Conservation (phyloP, 257 asterid species). For the Petrea volubilis region DNA sequence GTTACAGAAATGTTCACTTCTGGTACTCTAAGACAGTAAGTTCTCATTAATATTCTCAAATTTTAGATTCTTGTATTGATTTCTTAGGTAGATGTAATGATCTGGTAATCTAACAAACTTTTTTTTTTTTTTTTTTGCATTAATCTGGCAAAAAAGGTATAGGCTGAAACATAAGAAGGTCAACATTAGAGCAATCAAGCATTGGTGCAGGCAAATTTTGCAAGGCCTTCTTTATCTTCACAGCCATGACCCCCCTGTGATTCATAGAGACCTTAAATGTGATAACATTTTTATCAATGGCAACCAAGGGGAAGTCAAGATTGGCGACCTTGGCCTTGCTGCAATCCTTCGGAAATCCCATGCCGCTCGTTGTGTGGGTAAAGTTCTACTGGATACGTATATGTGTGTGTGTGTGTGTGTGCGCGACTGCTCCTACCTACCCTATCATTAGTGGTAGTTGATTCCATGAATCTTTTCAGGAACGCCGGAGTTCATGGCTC, state of each 20-base stretch:
- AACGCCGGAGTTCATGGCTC: conserved; percentile 88
- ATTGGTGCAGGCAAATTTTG: conserved; percentile 71
- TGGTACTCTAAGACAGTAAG: conserved; percentile 86
- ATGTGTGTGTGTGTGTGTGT: too few relatives aligned
- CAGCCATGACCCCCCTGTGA: conserved; percentile 66
- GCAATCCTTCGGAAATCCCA: conserved; percentile 68
- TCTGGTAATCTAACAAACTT: not conserved
- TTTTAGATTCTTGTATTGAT: not conserved
- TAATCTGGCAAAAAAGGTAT: conserved; percentile 35
- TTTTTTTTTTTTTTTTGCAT: not conserved
- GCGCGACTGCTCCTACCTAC: too few relatives aligned
- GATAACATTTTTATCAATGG: conserved; percentile 75
- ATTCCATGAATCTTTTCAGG: conserved; percentile 33
- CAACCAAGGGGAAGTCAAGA: conserved; percentile 73
- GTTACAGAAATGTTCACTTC: conserved; percentile 88
- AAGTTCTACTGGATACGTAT: too few relatives aligned
- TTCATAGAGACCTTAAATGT: conserved; percentile 80
- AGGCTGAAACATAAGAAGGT: conserved; percentile 63
- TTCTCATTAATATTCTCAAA: not conserved
- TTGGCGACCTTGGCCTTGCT: conserved; percentile 78
- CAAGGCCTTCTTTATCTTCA: conserved; percentile 70
- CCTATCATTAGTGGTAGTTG: not conserved
- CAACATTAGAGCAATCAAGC: conserved; percentile 68
- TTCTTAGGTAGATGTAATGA: not conserved
- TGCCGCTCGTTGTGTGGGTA: conserved; percentile 74